A percentile compares a stretch with the other conserved stretches of the same genome.
phyloP scores from a whole-genome alignment of 2,329 filamentous ascomycete species.

The Botrytis paeoniae region DNA sequence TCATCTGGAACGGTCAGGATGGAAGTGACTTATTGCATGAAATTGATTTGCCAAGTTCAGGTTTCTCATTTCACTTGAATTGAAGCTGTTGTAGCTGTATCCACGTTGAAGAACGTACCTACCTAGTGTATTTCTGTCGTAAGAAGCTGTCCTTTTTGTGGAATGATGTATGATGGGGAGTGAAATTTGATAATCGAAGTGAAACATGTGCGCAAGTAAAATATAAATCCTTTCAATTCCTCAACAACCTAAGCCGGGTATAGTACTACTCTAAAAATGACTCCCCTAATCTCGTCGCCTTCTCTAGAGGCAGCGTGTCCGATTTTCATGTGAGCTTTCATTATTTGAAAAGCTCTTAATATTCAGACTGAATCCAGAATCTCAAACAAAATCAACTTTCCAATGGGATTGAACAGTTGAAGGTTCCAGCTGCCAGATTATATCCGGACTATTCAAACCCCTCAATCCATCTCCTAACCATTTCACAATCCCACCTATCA shows the following conservation, averaged over 20 bases:
- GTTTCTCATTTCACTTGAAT: background rate
- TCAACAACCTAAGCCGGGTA: background rate
- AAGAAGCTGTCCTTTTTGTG: background rate
- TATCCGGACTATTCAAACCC: background rate
- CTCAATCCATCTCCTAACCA: slow-evolving; percentile 28
- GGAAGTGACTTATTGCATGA: background rate
- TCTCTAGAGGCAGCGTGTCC: background rate
- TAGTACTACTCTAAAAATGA: background rate
- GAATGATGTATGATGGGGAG: background rate
- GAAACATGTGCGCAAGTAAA: background rate
- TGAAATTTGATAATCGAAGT: background rate
- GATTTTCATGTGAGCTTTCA: background rate
- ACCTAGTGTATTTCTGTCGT: background rate
- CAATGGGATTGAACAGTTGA: background rate
- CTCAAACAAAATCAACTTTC: background rate
- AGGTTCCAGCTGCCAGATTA: background rate
- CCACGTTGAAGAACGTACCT: background rate
- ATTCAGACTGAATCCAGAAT: background rate
- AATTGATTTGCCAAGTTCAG: background rate
- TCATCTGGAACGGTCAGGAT: background rate
- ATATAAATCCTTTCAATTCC: background rate
- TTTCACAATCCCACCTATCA: slow-evolving; percentile 27
- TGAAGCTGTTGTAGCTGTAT: background rate
- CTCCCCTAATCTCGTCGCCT: background rate
- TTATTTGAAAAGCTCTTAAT: background rate